A percentile compares a stretch with the other conserved stretches of the same genome.
Evolutionary conservation across 2,329 filamentous ascomycete species (phyloP).

Genomic region (Elsinoe fawcettii): DNA sequence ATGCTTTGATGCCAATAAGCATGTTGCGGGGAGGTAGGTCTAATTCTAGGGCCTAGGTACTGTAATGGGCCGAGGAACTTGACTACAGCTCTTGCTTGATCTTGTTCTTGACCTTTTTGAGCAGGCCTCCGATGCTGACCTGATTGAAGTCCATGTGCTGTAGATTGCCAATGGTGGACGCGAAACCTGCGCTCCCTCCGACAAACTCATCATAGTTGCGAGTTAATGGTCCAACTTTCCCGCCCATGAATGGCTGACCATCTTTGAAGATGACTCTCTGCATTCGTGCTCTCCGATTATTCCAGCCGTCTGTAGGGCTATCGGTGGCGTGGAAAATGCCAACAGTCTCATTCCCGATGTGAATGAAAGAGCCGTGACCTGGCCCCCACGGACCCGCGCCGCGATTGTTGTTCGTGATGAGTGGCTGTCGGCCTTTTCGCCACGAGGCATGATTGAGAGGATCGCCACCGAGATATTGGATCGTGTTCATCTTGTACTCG

Average conservation of each 20-base stretch:
- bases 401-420: slow-evolving; percentile 33
- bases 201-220: slow-evolving; percentile 27
- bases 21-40: neutral
- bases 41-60: neutral
- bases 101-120: slow-evolving; percentile 17
- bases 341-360: slow-evolving; percentile 35
- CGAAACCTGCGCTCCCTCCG: slow-evolving; percentile 17
- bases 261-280: slow-evolving; percentile 34
- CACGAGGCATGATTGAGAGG: slow-evolving; percentile 33
- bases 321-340: slow-evolving; percentile 42
- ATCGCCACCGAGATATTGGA: slow-evolving; percentile 35
- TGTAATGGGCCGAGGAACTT: neutral
- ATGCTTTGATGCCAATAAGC: slow-evolving; percentile 12
- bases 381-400: slow-evolving; percentile 36
- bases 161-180: neutral
- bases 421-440: slow-evolving; percentile 33
- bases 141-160: slow-evolving; percentile 15
- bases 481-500: slow-evolving; percentile 42
- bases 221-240: slow-evolving; percentile 31
- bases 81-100: slow-evolving; percentile 18
- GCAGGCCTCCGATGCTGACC: slow-evolving; percentile 8
- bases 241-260: slow-evolving; percentile 37
- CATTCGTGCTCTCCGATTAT: slow-evolving; percentile 37
- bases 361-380: slow-evolving; percentile 40
- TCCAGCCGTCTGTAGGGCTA: slow-evolving; percentile 36